Base-by-base conservation (phyloP, 257 asterid species). In the Gentiana dahurica region DNA sequence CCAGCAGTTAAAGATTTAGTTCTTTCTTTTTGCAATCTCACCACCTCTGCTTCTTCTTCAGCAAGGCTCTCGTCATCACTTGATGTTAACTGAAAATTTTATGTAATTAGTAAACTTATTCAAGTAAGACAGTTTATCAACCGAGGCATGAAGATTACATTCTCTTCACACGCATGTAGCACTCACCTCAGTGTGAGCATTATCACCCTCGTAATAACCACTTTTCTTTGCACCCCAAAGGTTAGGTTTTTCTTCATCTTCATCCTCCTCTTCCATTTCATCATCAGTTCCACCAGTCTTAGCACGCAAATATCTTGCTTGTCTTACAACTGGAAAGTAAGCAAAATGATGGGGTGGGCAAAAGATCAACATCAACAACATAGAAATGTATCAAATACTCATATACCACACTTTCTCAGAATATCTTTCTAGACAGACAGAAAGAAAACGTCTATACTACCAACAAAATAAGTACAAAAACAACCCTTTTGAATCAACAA, bases 221-320 rank as follows among this genome's bases (percentile, higher is more conserved):
- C 62, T 64, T 46, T 64, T 65, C 45, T 71, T 74, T 54, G 67
- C 65, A 57, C 84, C 75, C 98, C 98, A 82, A 68, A 74, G 68
- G 12, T 64, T 49, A 63, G 62, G 64, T 55, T n/a, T n/a, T n/a
- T n/a, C n/a, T n/a, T n/a, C n/a, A n/a, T n/a, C n/a, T n/a, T n/a
- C n/a, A n/a, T n/a, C 71, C 10, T 75, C 93, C 54, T 81, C 90
- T 50, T 77, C 75, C 68, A 45, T 60, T 81, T 76, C 90, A 68
- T 85, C 96, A 46, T 85, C 95, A 57, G 63, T 77, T 59, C 76
- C 96, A n/a, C 95, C 98, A 71, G 73, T 72, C 69, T 74, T 78
- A 43, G 76, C 72, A 49, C 63, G 69, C 69, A 87, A 47, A 67
- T 59, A 76, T 67, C 77, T 87, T 52, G 83, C 89, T 49, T 84